Evolutionary conservation across 768 basidiomycete genomes (phyloP), one percentile per base, ranked within the genome.

Genomic region (Strobilomyces echinocephalus): DNA sequence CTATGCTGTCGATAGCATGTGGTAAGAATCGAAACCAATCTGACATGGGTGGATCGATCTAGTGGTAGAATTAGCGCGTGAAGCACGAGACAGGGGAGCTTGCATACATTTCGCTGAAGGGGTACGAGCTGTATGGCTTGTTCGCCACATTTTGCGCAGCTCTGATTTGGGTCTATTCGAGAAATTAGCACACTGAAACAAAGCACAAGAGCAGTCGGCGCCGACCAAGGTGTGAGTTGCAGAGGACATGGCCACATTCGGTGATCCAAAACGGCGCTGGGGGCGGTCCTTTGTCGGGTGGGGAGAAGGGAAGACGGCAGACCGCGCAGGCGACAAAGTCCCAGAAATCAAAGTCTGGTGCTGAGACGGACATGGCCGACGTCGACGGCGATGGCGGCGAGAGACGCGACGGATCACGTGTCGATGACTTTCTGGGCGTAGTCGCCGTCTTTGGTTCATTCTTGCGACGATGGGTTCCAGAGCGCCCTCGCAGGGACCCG

Each of bases 221-320:
- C 76, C 66, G 64, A 92, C 91, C 88, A 65, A 93, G 82, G 70
- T 93, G 91, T 36, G 79, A 77, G 63, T 93, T 92, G 76, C 91
- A 93, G 26, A 92, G 60, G 52, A 92, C 79, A 74, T 93, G 91
- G 0, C 88, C 88, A 60, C 91, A 93, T 66, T 91, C 88, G 2
- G 91, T 91, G 55, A 91, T 74, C 91, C 91, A 93, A 67, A 92
- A 93, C 0, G 91, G 91, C 26, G 88, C 71, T 3, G 78, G 74
- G 10, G 84, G 77, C 1, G 73, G 70, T 0, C 77, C 79, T 39
- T 74, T 72, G 35, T 78, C 75, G n/a, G 67, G 67, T 2, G 80
- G 72, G 8, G 73, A 63, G 60, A 87, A 92, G 0, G 83, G 79
- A 26, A 88, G 74, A 57, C 84, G 83, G 60, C 91, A 93, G 63